These are phyloP conservation scores for Pichia cabralensis DNA, from an alignment of 805 yeast species.

Conservation along the genomic window DNA sequence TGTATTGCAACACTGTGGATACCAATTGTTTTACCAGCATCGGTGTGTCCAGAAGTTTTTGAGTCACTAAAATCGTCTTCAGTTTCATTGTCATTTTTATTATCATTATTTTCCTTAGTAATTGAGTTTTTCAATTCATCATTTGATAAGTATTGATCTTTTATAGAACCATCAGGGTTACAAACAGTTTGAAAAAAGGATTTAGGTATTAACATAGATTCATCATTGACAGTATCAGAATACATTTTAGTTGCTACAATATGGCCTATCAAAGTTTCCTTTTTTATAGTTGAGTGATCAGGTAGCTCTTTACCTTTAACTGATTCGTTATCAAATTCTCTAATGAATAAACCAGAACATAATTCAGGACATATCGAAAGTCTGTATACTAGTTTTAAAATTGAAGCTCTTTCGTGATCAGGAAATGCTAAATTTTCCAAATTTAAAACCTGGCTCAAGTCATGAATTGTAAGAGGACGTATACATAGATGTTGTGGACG, in stretches of 20 bases:
- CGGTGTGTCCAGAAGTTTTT: constrained; percentile 50
- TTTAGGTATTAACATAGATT: constrained; percentile 49
- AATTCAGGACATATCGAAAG: constrained; percentile 80
- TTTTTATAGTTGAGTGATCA: constrained; percentile 36
- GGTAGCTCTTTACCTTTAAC: constrained; percentile 26
- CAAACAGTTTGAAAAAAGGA: constrained; percentile 2
- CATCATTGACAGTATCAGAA: constrained; percentile 38
- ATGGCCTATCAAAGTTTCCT: constrained; percentile 70
- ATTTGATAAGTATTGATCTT: constrained; percentile 4
- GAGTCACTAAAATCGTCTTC: constrained; percentile 8
- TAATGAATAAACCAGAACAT: constrained; percentile 75
- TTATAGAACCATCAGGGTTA: constrained; percentile 2
- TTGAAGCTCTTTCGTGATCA: constrained; percentile 55
- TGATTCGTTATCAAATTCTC: constrained; percentile 39
- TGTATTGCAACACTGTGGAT: constrained; percentile 74
- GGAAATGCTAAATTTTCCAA: constrained; percentile 68
- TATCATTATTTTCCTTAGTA: background rate
- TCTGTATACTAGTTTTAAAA: constrained; percentile 58
- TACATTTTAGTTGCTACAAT: constrained; percentile 66
- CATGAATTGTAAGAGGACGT: constrained; percentile 73
- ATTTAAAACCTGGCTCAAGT: constrained; percentile 47
- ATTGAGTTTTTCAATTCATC: background rate
- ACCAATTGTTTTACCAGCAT: constrained; percentile 63
- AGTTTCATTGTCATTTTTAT: constrained; percentile 2
- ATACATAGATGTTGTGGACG: constrained; percentile 54